These are phyloP conservation scores for Eimeria necatrix DNA, from an alignment of 169 alveolate species.

Conservation along the genomic window DNA sequence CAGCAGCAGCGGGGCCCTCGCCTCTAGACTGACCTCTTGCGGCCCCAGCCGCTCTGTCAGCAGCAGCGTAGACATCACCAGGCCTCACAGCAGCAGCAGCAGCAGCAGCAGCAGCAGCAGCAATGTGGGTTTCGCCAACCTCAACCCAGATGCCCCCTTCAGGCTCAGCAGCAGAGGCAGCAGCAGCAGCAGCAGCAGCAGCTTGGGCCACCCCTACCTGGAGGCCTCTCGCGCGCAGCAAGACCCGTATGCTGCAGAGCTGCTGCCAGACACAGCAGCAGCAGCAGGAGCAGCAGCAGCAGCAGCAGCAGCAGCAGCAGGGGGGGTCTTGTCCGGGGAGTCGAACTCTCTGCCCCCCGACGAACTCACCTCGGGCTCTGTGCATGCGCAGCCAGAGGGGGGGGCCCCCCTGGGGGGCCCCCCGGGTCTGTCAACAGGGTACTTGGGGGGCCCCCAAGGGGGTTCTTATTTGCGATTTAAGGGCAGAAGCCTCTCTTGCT, in stretches of 20 bases:
- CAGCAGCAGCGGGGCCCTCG: slow-evolving; percentile 18
- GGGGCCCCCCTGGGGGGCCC: not conserved
- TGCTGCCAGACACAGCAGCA: slow-evolving; percentile 41
- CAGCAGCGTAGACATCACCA: slow-evolving; percentile 55
- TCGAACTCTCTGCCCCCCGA: slow-evolving; percentile 2
- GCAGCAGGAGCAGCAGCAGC: slow-evolving; percentile 59
- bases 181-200: slow-evolving; percentile 39
- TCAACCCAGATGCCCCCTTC: not conserved
- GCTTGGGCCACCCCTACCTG: not conserved
- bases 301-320: slow-evolving; percentile 37
- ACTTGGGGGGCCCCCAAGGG: not conserved
- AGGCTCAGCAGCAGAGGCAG: slow-evolving; percentile 11
- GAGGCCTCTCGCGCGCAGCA: not conserved
- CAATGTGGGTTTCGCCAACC: not conserved
- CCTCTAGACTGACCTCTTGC: slow-evolving; percentile 15
- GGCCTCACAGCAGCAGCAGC: slow-evolving; percentile 38
- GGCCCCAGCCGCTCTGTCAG: slow-evolving; percentile 54
- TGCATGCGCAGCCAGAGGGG: not conserved
- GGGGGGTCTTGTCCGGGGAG: not conserved
- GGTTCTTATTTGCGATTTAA: not conserved
- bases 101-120: slow-evolving; percentile 52
- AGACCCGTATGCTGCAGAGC: slow-evolving; percentile 10
- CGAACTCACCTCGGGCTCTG: not conserved
- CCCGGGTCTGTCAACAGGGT: not conserved
- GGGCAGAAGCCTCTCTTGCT: not conserved